phyloP scores from a whole-genome alignment of 148 eudicot species.

The Polygonum aviculare region DNA sequence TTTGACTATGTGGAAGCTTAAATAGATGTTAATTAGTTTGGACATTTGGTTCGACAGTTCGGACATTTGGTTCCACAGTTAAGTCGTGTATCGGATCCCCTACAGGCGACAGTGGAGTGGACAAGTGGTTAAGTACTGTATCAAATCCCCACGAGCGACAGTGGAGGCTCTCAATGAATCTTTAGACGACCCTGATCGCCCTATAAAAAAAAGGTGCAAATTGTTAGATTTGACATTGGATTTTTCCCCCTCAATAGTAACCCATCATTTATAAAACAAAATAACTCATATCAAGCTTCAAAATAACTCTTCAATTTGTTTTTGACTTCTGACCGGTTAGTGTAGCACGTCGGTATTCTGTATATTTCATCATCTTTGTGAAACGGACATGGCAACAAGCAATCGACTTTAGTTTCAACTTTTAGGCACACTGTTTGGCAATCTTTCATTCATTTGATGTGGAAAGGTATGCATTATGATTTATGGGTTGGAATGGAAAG shows the following conservation, averaged over 20 bases:
- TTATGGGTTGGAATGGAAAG: not conserved
- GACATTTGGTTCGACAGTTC: too few species aligned
- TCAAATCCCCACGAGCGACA: too few species aligned
- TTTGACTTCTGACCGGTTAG: not conserved
- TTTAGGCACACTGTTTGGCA: not conserved
- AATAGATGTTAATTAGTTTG: not conserved
- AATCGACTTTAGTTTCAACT: not conserved
- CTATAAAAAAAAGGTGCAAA: too few species aligned
- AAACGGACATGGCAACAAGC: not conserved
- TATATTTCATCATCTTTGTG: not conserved
- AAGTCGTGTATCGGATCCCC: too few species aligned
- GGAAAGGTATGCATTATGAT: not conserved
- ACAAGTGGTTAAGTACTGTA: too few species aligned
- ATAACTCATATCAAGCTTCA: not conserved
- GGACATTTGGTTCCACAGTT: too few species aligned
- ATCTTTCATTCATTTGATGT: not conserved
- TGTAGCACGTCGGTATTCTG: not conserved
- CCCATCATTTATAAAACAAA: not conserved
- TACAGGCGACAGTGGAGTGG: too few species aligned
- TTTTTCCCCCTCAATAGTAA: too few species aligned
- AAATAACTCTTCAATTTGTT: not conserved
- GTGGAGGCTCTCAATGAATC: too few species aligned
- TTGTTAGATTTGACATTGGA: too few species aligned
- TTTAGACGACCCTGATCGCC: too few species aligned
- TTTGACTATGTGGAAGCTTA: not conserved